A percentile compares a stretch with the other conserved stretches of the same genome.
These are phyloP conservation scores for Ambrosia artemisiifolia DNA, from an alignment of 129 eudicot genomes.

Conservation along the genomic window DNA sequence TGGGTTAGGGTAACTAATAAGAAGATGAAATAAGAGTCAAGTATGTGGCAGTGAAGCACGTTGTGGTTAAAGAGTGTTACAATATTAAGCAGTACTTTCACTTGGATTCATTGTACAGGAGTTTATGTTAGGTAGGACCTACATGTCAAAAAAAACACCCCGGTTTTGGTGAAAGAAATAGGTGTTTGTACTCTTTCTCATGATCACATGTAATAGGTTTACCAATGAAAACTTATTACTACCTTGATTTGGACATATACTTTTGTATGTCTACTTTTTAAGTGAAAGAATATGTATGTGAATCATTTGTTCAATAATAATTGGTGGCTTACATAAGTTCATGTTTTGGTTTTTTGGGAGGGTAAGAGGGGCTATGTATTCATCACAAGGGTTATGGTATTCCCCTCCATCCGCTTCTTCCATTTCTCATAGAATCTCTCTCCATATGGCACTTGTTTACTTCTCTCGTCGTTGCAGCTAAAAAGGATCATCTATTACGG, in stretches of 20 bases:
- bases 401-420: too few species aligned
- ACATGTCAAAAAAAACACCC: constrained; percentile 35
- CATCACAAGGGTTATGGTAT: too few species aligned
- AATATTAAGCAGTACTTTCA: constrained; percentile 9
- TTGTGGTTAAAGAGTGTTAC: constrained; percentile 36
- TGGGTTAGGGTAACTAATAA: constrained; percentile 29
- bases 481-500: too few species aligned
- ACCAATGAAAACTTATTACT: neutral
- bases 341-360: too few species aligned
- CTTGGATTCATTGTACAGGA: constrained; percentile 24
- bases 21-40: constrained; percentile 62
- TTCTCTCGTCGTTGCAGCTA: too few species aligned
- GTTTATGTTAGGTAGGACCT: constrained; percentile 13
- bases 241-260: neutral
- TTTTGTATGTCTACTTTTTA: neutral
- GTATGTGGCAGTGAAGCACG: constrained; percentile 46
- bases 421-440: too few species aligned
- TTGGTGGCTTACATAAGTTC: too few species aligned
- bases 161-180: constrained; percentile 33
- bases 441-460: too few species aligned
- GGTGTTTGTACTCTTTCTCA: constrained; percentile 26
- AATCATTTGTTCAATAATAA: neutral
- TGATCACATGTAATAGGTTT: constrained; percentile 19
- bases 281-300: neutral
- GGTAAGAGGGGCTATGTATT: too few species aligned